These are phyloP conservation scores for Phytophthora sp. DNA, from an alignment of 352 stramenopile genomes.

Conservation along the genomic window DNA sequence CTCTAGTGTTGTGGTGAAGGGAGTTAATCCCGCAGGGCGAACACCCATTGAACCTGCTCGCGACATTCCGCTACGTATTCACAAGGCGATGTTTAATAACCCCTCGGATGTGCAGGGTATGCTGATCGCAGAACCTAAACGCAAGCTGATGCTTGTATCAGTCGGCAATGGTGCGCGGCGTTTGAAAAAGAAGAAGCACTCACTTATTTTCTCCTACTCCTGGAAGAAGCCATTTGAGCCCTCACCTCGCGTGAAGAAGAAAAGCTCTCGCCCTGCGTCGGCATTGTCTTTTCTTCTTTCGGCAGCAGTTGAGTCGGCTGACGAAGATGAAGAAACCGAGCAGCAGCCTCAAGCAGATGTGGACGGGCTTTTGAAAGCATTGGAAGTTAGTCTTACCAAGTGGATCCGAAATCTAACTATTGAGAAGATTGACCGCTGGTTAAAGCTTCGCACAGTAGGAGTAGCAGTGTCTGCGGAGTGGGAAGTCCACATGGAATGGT, in stretches of 20 bases:
- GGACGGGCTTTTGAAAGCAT: conserved; percentile 48
- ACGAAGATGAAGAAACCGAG: conserved; percentile 76
- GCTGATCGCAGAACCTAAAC: conserved; percentile 79
- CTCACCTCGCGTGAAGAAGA: conserved; percentile 76
- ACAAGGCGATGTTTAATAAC: conserved; percentile 88
- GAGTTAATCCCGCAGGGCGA: conserved; percentile 34
- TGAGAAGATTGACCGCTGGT: conserved; percentile 71
- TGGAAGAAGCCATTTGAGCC: conserved; percentile 83
- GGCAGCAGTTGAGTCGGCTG: conserved; percentile 66
- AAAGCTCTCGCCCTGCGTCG: conserved; percentile 63
- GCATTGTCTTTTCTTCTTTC: conserved; percentile 84
- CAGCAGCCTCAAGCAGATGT: conserved; percentile 74
- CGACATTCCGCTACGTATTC: conserved; percentile 79
- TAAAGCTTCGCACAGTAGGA: conserved; percentile 77
- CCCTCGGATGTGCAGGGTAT: conserved; percentile 76
- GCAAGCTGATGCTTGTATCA: conserved; percentile 83
- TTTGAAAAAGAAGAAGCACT: conserved; percentile 90
- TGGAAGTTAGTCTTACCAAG: conserved; percentile 53
- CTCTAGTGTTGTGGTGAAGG: conserved; percentile 27
- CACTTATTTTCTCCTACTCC: conserved; percentile 74
- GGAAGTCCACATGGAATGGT: conserved; percentile 86
- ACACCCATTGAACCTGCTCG: conserved; percentile 46
- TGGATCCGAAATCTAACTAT: conserved; percentile 70
- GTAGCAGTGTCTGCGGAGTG: conserved; percentile 75
- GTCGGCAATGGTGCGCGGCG: conserved; percentile 65